Conservation (phyloP, 345 rosid genomes). For the Brassica cretica region DNA sequence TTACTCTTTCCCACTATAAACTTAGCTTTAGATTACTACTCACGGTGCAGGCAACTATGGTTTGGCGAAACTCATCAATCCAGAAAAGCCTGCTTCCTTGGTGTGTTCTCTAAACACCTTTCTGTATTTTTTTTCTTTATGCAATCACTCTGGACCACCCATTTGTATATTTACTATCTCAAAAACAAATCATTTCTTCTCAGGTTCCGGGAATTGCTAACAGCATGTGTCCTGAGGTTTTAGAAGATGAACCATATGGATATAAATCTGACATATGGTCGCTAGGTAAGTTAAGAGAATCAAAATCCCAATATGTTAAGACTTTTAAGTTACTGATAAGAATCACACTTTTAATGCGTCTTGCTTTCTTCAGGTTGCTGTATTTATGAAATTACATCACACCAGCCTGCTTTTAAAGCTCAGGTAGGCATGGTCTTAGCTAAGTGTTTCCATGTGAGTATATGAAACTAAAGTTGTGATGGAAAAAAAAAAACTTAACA, state of each 20-base stretch:
- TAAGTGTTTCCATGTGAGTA: conserved; percentile 3
- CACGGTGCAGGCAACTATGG: conserved; percentile 81
- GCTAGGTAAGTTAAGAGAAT: conserved; percentile 62
- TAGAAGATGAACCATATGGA: conserved; percentile 87
- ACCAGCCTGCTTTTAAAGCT: conserved; percentile 94
- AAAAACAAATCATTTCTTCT: conserved; percentile 4
- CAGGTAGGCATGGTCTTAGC: conserved; percentile 49
- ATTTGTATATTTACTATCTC: conserved; percentile 9
- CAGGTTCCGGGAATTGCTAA: conserved; percentile 93
- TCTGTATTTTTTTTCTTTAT: neutral
- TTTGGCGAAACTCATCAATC: conserved; percentile 82
- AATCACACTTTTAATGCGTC: conserved; percentile 21
- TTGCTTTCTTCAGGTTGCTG: conserved; percentile 76
- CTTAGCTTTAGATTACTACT: conserved; percentile 33
- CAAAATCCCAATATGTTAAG: conserved; percentile 11
- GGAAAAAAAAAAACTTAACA: conserved; percentile 16
- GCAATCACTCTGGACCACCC: conserved; percentile 9
- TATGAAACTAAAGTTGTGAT: conserved; percentile 13
- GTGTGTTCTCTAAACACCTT: conserved; percentile 42
- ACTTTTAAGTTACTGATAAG: neutral
- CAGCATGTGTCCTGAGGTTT: conserved; percentile 94
- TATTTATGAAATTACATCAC: conserved; percentile 93
- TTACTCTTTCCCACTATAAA: conserved; percentile 23
- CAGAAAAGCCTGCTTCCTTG: conserved; percentile 84
- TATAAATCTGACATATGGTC: conserved; percentile 99